Evolutionary conservation across 495 filamentous ascomycete species (phyloP), one percentile per base, ranked within the genome.

Genomic region (Pseudomonodictys pantanalensis): DNA sequence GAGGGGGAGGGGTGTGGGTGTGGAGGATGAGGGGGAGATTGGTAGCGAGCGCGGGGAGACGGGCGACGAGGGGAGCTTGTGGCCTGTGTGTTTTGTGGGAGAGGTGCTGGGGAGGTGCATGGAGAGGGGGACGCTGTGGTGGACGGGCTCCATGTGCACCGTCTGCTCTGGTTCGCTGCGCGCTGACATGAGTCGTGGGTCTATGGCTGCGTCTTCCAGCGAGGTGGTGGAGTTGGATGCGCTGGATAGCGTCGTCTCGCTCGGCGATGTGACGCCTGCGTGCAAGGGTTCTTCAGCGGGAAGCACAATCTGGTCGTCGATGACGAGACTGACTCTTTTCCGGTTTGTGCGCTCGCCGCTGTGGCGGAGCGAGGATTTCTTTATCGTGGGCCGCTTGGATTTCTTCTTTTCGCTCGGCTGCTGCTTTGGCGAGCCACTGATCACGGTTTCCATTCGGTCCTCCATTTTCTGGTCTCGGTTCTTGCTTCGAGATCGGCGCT

Each of bases 41-140:
- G 69, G 5, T 72, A 68, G 3, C 75, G 74, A 59, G 73, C 76
- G 47, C 72, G 75, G 56, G 56, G 24, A 30, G 38, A 15, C 45
- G 2, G 61, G 61, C 1, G 62, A 56, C 0, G 26, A 38, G 5
- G 49, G 33, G 33, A 60, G 32, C 15, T 24, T 41, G 26, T 65
- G 55, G 18, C 48, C 44, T 12, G 44, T 52, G 39, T 56, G 50
- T 32, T 59, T 44, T 3, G 45, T 56, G 35, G 52, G 58, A 9
- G 43, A 50, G 1, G 33, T 38, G 50, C 44, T 58, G 17, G 48
- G 38, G 17, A 59, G 61, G 5, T 28, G 8, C 24, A 41, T 32
- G 9, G 47, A 24, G 20, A 56, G 41, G 15, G 56, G 32, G 23
- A 66, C 35, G 42, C 52, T 54, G 39, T 66, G 59, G 41, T 62